Evolutionary conservation across 305 asterid species (phyloP), one percentile per base, ranked within the genome.

Genomic region (Plantago lanceolata): DNA sequence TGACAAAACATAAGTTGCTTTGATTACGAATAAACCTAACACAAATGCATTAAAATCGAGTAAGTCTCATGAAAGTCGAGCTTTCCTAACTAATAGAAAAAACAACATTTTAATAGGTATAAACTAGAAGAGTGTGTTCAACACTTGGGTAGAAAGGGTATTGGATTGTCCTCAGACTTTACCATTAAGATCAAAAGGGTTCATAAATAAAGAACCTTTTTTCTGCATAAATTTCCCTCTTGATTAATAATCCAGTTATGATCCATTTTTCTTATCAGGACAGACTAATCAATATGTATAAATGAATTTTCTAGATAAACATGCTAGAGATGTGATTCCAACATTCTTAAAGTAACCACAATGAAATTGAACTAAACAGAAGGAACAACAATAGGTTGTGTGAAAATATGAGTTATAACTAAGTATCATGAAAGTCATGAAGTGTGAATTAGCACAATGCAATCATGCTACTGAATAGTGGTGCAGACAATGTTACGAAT

Each of bases 11-110:
- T 64, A 48, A 37, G 61, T 50, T 50, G 55, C 20, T 17, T 70
- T 48, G 15, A 37, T 37, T 63, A 69, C 48, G 49, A 52, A 24
- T 35, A 56, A 26, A 51, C 50, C 59, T n/a, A 47, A 71, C 49
- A 26, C 61, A 65, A 54, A 26, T 44, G 37, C 60, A 67, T 72
- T 66, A 31, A n/a, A n/a, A n/a, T n/a, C n/a, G n/a, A n/a, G n/a
- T n/a, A n/a, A n/a, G n/a, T n/a, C n/a, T n/a, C n/a, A n/a, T n/a
- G n/a, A n/a, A n/a, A n/a, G n/a, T n/a, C n/a, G n/a, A n/a, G n/a
- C n/a, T n/a, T n/a, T n/a, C n/a, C n/a, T n/a, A n/a, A n/a, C n/a
- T n/a, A n/a, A n/a, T n/a, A n/a, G n/a, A n/a, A n/a, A n/a, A n/a
- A n/a, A n/a, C n/a, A n/a, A n/a, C n/a, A n/a, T n/a, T n/a, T n/a